Conservation (phyloP, 2,329 filamentous ascomycete species). For the Phaeosphaeriaceae sp. region DNA sequence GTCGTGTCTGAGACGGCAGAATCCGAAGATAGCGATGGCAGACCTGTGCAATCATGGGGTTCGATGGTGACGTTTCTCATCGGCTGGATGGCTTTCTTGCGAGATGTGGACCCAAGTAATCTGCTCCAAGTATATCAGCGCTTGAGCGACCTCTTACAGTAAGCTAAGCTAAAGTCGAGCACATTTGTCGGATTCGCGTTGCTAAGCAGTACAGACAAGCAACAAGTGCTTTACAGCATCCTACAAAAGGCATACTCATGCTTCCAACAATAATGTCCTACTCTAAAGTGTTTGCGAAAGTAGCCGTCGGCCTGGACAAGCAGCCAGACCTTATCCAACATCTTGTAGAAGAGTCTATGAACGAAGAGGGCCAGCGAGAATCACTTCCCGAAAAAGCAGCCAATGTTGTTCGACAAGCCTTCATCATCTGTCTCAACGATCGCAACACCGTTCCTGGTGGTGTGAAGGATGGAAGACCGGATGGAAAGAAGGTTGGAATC, state of each 20-base stretch:
- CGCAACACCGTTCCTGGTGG: conserved; percentile 70
- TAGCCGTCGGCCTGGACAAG: conserved; percentile 85
- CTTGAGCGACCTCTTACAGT: conserved; percentile 79
- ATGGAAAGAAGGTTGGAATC: conserved; percentile 86
- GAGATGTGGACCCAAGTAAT: conserved; percentile 80
- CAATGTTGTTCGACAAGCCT: conserved; percentile 88
- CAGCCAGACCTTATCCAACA: conserved; percentile 78
- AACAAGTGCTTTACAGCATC: conserved; percentile 81
- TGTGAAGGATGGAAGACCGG: conserved; percentile 68
- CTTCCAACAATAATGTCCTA: conserved; percentile 84
- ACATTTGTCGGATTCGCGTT: neutral
- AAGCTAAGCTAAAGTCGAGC: conserved; percentile 48
- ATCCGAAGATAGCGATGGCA: conserved; percentile 68
- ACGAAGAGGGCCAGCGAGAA: conserved; percentile 72
- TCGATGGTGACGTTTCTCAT: conserved; percentile 81
- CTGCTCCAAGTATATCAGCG: conserved; percentile 77
- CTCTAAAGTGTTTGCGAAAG: conserved; percentile 78
- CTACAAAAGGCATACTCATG: conserved; percentile 80
- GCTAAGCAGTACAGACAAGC: conserved; percentile 65
- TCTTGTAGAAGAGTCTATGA: conserved; percentile 60
- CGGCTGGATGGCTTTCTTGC: conserved; percentile 81
- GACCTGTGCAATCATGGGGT: conserved; percentile 69
- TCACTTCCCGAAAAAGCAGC: conserved; percentile 87
- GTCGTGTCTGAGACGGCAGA: conserved; percentile 52
- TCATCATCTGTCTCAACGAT: conserved; percentile 88